phyloP scores from a whole-genome alignment of 192 early-diverging fungal species.

The Martensiomyces pterosporus region DNA sequence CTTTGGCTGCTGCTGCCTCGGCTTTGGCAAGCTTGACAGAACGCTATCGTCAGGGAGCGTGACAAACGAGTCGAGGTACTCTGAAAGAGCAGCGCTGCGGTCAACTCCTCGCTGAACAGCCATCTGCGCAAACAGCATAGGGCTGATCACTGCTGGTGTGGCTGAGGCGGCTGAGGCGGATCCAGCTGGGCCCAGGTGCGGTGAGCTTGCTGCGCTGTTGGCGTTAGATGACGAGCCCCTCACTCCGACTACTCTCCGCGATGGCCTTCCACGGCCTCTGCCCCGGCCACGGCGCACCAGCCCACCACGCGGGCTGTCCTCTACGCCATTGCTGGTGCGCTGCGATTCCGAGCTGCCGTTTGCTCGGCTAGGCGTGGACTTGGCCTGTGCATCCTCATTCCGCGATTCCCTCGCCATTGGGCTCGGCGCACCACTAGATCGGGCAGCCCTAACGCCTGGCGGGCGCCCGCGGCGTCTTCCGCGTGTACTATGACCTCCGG shows the following conservation, averaged over 20 bases:
- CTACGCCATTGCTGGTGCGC: neutral
- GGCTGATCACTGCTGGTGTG: constrained; percentile 1
- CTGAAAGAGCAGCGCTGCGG: constrained; percentile 1
- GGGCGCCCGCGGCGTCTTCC: constrained; percentile 39
- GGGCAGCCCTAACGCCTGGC: constrained; percentile 19
- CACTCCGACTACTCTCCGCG: neutral
- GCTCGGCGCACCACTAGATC: constrained; percentile 1
- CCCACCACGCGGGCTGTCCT: too few species aligned
- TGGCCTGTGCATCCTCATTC: too few species aligned
- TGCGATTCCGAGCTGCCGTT: neutral
- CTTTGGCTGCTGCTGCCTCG: constrained; percentile 2
- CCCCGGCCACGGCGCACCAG: neutral
- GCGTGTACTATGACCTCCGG: constrained; percentile 19
- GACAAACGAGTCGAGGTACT: constrained; percentile 26
- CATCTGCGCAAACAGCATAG: constrained; percentile 9
- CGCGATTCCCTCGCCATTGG: neutral
- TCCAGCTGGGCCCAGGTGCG: neutral
- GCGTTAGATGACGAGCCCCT: constrained; percentile 3
- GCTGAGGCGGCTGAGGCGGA: neutral
- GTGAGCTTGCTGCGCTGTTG: too few species aligned
- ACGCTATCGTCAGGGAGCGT: constrained; percentile 34
- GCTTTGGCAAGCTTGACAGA: constrained; percentile 14
- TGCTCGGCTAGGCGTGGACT: neutral
- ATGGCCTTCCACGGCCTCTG: neutral
- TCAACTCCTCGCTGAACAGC: constrained; percentile 1